Evolutionary conservation across 805 yeast species (phyloP).

Genomic region (Priceomyces medius): DNA sequence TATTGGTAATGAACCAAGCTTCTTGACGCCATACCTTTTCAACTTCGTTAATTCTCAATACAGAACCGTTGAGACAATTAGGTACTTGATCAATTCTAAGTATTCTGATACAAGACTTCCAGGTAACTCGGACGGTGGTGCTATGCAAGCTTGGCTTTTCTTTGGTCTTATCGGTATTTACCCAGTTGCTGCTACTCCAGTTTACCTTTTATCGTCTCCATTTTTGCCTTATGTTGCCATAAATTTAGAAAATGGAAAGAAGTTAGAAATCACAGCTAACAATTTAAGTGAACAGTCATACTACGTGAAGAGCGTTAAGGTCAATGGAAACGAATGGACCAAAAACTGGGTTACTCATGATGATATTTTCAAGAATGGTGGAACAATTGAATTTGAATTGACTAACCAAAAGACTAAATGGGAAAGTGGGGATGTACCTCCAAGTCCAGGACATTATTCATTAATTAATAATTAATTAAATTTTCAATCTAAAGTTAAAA

Average conservation of each 20-base stretch:
- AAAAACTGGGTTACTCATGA: conserved; percentile 34
- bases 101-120: conserved; percentile 29
- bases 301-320: conserved; percentile 27
- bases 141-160: conserved; percentile 38
- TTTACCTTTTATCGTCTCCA: conserved; percentile 31
- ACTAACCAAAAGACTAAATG: conserved; percentile 17
- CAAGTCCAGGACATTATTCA: conserved; percentile 21
- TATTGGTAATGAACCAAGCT: conserved; percentile 39
- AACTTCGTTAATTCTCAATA: conserved; percentile 28
- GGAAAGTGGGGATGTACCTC: conserved; percentile 27
- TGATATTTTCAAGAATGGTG: conserved; percentile 28
- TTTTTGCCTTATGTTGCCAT: conserved; percentile 22
- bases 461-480: neutral
- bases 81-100: conserved; percentile 25
- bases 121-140: conserved; percentile 39
- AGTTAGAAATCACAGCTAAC: conserved; percentile 21
- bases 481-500: neutral
- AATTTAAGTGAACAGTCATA: conserved; percentile 19
- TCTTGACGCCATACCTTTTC: conserved; percentile 32
- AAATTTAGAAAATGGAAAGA: conserved; percentile 21
- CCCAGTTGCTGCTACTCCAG: conserved; percentile 35
- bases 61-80: conserved; percentile 26
- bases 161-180: conserved; percentile 33
- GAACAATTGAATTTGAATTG: conserved; percentile 17
- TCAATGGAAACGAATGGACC: conserved; percentile 25